Evolutionary conservation across 768 basidiomycete species (phyloP).

Genomic region (Auriscalpium microsporum): DNA sequence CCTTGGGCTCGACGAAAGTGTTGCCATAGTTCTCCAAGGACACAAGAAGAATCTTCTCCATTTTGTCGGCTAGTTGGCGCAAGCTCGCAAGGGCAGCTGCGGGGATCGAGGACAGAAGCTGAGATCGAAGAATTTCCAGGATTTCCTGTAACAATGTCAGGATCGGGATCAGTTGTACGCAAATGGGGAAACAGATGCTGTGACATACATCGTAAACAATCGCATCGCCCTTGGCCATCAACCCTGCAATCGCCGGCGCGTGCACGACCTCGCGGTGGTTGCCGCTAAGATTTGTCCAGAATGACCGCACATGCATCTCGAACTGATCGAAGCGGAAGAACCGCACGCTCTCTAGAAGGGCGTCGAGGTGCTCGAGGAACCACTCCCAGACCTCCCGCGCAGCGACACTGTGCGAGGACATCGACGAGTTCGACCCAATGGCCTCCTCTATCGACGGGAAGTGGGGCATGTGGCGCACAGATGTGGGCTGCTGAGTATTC

Average conservation of each 20-base stretch:
- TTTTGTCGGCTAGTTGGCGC: slow-evolving; percentile 78
- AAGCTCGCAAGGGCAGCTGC: slow-evolving; percentile 59
- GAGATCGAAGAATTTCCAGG: slow-evolving; percentile 73
- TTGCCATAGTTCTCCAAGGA: slow-evolving; percentile 79
- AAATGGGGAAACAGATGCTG: too few species aligned
- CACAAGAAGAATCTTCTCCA: slow-evolving; percentile 81
- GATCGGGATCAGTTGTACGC: slow-evolving; percentile 11
- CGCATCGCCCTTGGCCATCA: slow-evolving; percentile 87
- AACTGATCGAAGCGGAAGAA: slow-evolving; percentile 83
- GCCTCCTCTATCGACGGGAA: slow-evolving; percentile 87
- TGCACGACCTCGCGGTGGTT: slow-evolving; percentile 83
- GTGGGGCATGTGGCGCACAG: slow-evolving; percentile 68
- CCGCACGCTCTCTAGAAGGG: slow-evolving; percentile 68
- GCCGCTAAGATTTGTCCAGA: slow-evolving; percentile 71
- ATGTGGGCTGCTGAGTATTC: slow-evolving; percentile 41
- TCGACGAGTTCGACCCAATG: slow-evolving; percentile 54
- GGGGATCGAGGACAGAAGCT: slow-evolving; percentile 74
- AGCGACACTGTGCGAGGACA: slow-evolving; percentile 68
- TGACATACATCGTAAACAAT: slow-evolving; percentile 82
- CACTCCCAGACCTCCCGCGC: slow-evolving; percentile 86
- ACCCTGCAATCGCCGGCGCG: slow-evolving; percentile 77
- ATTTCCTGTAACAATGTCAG: slow-evolving; percentile 53
- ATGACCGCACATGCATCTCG: slow-evolving; percentile 76
- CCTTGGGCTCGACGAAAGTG: slow-evolving; percentile 87
- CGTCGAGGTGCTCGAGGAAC: slow-evolving; percentile 88